phyloP scores from a whole-genome alignment of 164 flowering plant species.

The Magnolia changhungtana region DNA sequence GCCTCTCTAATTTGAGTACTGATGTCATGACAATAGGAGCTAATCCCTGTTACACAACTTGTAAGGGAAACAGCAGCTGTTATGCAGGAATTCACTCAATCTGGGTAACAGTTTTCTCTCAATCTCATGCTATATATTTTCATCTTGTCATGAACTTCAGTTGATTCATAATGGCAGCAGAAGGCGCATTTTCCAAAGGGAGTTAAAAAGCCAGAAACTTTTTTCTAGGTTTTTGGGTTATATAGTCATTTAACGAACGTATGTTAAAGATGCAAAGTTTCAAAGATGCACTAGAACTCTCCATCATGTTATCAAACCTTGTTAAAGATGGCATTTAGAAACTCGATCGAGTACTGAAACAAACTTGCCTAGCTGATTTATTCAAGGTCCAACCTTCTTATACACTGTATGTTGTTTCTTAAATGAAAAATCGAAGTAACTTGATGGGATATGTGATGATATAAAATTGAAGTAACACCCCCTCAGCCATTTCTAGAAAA shows the following conservation, averaged over 20 bases:
- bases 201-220: not conserved
- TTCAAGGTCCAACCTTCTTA: not conserved
- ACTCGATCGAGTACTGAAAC: not conserved
- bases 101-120: slow-evolving; percentile 56
- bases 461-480: too few relatives aligned
- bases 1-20: slow-evolving; percentile 4
- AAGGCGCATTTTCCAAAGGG: not conserved
- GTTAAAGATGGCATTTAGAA: too few relatives aligned
- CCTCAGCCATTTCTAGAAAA: not conserved
- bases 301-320: not conserved
- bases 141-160: not conserved
- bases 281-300: not conserved
- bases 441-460: not conserved
- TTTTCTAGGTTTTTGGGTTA: not conserved
- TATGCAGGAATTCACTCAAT: slow-evolving; percentile 98
- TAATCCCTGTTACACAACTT: slow-evolving; percentile 91
- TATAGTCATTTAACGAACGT: too few relatives aligned
- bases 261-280: not conserved
- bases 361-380: not conserved
- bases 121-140: not conserved
- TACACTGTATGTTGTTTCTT: not conserved
- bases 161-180: not conserved
- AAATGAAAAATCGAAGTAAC: not conserved
- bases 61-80: slow-evolving; percentile 97
- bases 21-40: slow-evolving; percentile 48